These are phyloP conservation scores for Gliomastix tumulicola DNA, from an alignment of 2,329 filamentous ascomycete genomes.

Conservation along the genomic window DNA sequence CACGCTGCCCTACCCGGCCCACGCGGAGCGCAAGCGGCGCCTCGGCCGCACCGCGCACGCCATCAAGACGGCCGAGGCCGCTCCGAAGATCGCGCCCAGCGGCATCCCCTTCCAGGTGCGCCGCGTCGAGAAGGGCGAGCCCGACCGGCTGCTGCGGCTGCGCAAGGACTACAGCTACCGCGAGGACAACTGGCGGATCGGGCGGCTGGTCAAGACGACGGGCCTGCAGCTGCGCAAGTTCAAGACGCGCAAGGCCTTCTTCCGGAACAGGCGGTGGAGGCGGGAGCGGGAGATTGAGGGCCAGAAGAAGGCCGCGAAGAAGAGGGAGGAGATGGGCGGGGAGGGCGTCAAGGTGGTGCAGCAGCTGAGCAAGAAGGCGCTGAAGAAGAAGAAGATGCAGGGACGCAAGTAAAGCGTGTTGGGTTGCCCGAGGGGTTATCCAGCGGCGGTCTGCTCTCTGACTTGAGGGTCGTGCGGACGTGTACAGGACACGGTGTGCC, in stretches of 20 bases:
- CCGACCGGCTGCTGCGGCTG: constrained; percentile 41
- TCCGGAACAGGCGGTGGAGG: constrained; percentile 35
- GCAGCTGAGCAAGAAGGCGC: constrained; percentile 23
- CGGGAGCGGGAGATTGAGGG: constrained; percentile 32
- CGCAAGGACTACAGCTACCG: constrained; percentile 50
- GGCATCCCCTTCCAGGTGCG: constrained; percentile 41
- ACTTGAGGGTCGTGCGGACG: no score
- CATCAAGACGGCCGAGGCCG: constrained; percentile 27
- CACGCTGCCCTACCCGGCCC: constrained; percentile 66
- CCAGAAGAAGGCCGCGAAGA: constrained; percentile 27
- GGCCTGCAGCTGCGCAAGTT: constrained; percentile 41
- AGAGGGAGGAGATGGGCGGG: constrained; percentile 21
- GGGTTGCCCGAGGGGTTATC: no score
- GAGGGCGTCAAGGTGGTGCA: constrained; percentile 16
- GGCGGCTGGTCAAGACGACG: constrained; percentile 44
- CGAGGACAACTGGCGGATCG: constrained; percentile 54
- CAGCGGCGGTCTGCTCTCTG: no score
- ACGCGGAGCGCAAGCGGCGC: constrained; percentile 66
- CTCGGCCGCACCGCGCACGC: constrained; percentile 63
- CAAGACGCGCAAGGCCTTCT: constrained; percentile 40
- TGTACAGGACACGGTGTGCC: no score
- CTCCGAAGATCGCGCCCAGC: constrained; percentile 37
- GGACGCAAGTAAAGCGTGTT: constrained; percentile 24
- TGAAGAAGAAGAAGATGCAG: constrained; percentile 25
- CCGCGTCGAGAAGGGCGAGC: constrained; percentile 30